These are phyloP conservation scores for Ganoderma lingzhi DNA, from an alignment of 1,284 basidiomycete species.

Conservation along the genomic window DNA sequence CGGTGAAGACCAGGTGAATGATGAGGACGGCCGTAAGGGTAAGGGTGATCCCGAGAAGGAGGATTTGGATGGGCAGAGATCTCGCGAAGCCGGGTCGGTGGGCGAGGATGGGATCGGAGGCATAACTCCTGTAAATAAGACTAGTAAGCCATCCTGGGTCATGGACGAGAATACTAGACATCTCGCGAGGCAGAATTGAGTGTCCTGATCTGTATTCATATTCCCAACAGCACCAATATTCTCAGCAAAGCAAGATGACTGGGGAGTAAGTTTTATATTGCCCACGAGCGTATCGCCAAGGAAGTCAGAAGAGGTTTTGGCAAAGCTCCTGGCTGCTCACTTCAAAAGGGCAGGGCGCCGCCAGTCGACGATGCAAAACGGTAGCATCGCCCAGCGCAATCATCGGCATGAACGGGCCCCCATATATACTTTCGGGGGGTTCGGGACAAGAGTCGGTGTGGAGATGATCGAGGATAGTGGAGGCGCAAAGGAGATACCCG, in stretches of 20 bases:
- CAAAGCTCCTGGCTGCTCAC: too few relatives aligned
- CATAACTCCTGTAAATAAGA: slow-evolving; percentile 36
- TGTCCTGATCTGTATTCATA: not conserved
- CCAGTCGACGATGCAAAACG: too few relatives aligned
- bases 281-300: too few relatives aligned
- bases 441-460: too few relatives aligned
- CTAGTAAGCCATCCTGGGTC: not conserved
- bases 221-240: too few relatives aligned
- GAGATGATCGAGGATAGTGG: too few relatives aligned
- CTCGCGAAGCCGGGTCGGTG: slow-evolving; percentile 84
- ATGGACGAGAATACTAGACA: not conserved
- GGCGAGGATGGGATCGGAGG: slow-evolving; percentile 74
- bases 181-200: not conserved
- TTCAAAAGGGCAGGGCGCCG: too few relatives aligned
- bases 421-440: too few relatives aligned
- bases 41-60: slow-evolving; percentile 87
- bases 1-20: slow-evolving; percentile 94
- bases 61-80: slow-evolving; percentile 91
- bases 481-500: not conserved
- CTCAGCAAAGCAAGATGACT: too few relatives aligned
- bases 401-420: not conserved
- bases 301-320: too few relatives aligned
- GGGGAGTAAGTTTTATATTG: too few relatives aligned
- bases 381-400: not conserved
- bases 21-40: slow-evolving; percentile 90